Evolutionary conservation across 1,284 basidiomycete species (phyloP).

Genomic region (Boletus calvinii): DNA sequence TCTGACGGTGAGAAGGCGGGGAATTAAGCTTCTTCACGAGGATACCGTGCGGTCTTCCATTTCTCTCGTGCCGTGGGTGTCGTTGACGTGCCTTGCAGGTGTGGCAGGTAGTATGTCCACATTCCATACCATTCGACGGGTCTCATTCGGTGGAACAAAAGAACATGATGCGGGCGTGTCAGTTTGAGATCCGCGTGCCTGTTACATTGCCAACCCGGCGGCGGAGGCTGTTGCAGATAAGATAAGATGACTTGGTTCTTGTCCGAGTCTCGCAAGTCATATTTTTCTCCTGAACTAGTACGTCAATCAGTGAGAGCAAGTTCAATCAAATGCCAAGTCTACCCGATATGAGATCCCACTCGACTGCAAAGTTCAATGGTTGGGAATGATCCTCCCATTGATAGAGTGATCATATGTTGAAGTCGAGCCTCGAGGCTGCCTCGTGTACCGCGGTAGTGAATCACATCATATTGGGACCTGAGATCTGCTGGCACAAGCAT

Average conservation of each 20-base stretch:
- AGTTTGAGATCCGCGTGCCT: background rate
- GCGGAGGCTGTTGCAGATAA: no score
- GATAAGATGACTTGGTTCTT: no score
- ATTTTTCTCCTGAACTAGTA: no score
- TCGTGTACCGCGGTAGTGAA: constrained; percentile 3
- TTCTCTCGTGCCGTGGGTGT: background rate
- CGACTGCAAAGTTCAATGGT: background rate
- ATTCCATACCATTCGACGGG: background rate
- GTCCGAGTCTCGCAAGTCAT: no score
- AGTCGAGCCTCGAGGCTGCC: constrained; percentile 15
- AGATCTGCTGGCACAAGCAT: background rate
- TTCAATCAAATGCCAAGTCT: no score
- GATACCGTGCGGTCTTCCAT: constrained; percentile 15
- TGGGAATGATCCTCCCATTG: no score
- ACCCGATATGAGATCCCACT: no score
- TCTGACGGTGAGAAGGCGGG: constrained; percentile 12
- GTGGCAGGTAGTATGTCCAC: background rate
- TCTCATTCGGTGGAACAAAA: constrained; percentile 6
- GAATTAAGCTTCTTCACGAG: constrained; percentile 25
- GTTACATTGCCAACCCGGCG: no score
- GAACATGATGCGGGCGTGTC: constrained; percentile 3
- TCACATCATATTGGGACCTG: background rate
- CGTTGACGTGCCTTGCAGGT: constrained; percentile 4
- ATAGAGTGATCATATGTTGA: background rate
- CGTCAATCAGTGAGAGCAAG: no score